A percentile compares a stretch with the other conserved stretches of the same genome.
These are phyloP conservation scores for Melaleuca alternifolia DNA, from an alignment of 345 rosid genomes.

Conservation along the genomic window DNA sequence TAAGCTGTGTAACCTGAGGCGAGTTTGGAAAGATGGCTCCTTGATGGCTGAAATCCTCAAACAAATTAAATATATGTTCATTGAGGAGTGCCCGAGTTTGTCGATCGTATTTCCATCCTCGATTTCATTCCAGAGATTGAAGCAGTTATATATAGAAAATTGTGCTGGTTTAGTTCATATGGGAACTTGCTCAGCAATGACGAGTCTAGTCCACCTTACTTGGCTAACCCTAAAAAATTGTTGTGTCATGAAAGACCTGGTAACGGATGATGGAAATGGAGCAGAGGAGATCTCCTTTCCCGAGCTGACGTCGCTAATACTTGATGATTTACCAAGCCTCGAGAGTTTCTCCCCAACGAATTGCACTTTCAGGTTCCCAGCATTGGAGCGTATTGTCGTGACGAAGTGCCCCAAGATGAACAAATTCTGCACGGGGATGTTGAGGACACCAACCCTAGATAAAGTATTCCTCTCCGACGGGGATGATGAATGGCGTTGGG, in stretches of 20 bases:
- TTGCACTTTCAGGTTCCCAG: neutral
- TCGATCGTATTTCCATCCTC: neutral
- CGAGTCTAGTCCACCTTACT: neutral
- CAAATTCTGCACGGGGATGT: neutral
- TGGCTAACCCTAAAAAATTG: fast-evolving
- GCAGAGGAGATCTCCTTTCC: neutral
- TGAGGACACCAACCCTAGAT: neutral
- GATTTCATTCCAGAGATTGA: neutral
- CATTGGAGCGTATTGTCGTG: fast-evolving
- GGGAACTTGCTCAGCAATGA: neutral
- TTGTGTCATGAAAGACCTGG: neutral
- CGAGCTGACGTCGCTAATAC: fast-evolving
- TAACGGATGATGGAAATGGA: neutral
- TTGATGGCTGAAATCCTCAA: neutral
- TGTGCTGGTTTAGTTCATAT: neutral
- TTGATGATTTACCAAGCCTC: neutral
- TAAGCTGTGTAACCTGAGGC: fast-evolving
- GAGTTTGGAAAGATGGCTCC: neutral
- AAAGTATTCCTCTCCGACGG: fast-evolving
- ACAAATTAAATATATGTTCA: fast-evolving
- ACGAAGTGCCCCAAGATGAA: neutral
- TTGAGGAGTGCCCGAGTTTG: fast-evolving
- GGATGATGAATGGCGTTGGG: fast-evolving
- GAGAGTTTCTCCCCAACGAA: neutral
- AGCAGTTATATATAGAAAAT: fast-evolving